Evolutionary conservation across 306 rosid species (phyloP), one percentile per base, ranked within the genome.

Genomic region (Alnus rubra): DNA sequence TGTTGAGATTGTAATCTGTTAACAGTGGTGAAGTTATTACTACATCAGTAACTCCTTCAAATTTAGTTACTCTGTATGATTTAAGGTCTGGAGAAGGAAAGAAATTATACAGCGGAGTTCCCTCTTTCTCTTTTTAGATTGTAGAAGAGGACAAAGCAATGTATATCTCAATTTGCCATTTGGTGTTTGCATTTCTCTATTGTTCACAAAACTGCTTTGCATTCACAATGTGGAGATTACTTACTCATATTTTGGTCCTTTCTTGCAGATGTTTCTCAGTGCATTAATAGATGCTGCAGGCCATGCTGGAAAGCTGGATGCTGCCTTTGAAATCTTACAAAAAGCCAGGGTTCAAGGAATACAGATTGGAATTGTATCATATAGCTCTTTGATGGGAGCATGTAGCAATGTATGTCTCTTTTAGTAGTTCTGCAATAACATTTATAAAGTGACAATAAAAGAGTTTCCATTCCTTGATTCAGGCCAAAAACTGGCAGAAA

Each of bases 301-400:
- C 68, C 97, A 95, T 85, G 93, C 97, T 82, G 87, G 90, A 78
- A 90, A 88, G 79, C 89, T 95, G 81, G 98, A 95, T 83, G 92
- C 90, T 79, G 98, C 98, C 81, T 95, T 95, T 84, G 90, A 84
- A 81, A 82, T 91, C 77, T 71, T 95, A 75, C 83, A 82, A 55
- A 90, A 92, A 80, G 94, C 96, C 72, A 88, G 73, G 68, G 82
- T 71, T 52, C 85, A 69, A 87, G 94, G 98, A 89, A 77, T 86
- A 58, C 65, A 23, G 23, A 77, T 88, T 81, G 98, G 98, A 78
- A 88, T 76, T 51, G 78, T 91, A 78, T 69, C 97, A 74, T 95
- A 91, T 86, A 91, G 98, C 84, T 92, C 98, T 72, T 85, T 95
- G 90, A 92, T 95, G 98, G 98, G 98, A 47, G 98, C 98, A 74